Evolutionary conservation across 1,139 yeast species (phyloP), one percentile per base, ranked within the genome.

Genomic region (Tardiomyces digboiensis): DNA sequence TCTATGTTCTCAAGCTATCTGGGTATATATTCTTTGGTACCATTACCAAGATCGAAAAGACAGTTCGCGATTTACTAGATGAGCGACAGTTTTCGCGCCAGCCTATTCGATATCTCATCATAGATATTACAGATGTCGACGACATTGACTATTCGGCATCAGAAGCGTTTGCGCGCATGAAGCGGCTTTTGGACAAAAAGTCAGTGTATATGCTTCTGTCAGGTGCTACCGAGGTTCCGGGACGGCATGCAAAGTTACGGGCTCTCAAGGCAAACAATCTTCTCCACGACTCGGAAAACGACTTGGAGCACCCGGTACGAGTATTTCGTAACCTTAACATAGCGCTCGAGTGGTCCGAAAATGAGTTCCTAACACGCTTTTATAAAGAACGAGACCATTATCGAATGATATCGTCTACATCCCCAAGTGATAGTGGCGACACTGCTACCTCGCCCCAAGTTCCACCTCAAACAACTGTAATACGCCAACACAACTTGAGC

Each of bases 341-440:
- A 49, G 96, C 96, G 0, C 71, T 91, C 43, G 97, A 91, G 63
- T 89, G 96, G 95, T 87, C 97, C 69, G 99, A 91, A 60, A 89
- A 91, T 64, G 80, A 83, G 52, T 87, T 88, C 56, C 71, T 91
- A 55, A 71, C 76, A 41, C 80, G 86, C 41, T 88, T 85, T 64
- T 75, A 70, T 51, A 58, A 67, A 19, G 63, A 60, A 26, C 53
- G 65, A n/a, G 62, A 60, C 37, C 37, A 26, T 16, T 26, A 26
- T 16, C 33, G 33, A n/a, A 26, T 26, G 33, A n/a, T 26, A 16
- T 26, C 33, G n/a, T n/a, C n/a, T n/a, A n/a, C n/a, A n/a, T n/a
- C n/a, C n/a, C n/a, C n/a, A n/a, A n/a, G n/a, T n/a, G n/a, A n/a
- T n/a, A n/a, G n/a, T n/a, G n/a, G n/a, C n/a, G n/a, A n/a, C n/a